Evolutionary conservation across 2,329 filamentous ascomycete genomes (phyloP), one percentile per base, ranked within the genome.

Genomic region (Aspergillus pseudotamarii): DNA sequence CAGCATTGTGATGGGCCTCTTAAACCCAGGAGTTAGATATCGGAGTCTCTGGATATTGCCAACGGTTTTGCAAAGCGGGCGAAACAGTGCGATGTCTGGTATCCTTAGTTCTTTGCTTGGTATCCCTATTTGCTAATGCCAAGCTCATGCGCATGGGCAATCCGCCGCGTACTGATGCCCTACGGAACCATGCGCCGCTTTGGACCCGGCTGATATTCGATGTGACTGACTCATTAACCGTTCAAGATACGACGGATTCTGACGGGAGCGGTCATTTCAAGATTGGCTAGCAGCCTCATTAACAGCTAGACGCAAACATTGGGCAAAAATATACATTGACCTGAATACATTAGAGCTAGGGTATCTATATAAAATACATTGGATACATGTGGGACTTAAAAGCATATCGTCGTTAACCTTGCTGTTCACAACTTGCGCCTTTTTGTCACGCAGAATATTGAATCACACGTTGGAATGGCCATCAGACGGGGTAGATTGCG

Each of bases 401-500:
- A 32, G 28, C 48, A 34, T 51, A 19, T 51, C 48, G 28, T 51
- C 48, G 16, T 51, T 32, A 51, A 5, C 28, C 14, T 32, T 51
- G 16, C 48, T 51, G 48, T 32, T 12, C 26, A 32, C 48, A 51
- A 12, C 28, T 28, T 16, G 21, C 19, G 28, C 10, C 9, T 32
- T 12, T 51, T 10, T 11, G 48, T n/a, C 16, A 51, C 19, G 19
- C 21, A 4, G 12, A 12, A 11, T 10, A 41, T 10, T 26, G 14
- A 26, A 45, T 34, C 38, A 59, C 36, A 41, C 53, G 57, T 51
- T 50, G 34, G 32, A 54, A 38, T 60, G 64, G 2, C 65, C 66
- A 12, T 66, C 68, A 10, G 70, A 72, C 14, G 71, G 65, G 2
- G 67, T 71, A 1, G 74, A 70, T 0, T 69, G 65, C 1, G 63